Evolutionary conservation across 441 rosid species (phyloP), one percentile per base, ranked within the genome.

Genomic region (Kokia cookei): DNA sequence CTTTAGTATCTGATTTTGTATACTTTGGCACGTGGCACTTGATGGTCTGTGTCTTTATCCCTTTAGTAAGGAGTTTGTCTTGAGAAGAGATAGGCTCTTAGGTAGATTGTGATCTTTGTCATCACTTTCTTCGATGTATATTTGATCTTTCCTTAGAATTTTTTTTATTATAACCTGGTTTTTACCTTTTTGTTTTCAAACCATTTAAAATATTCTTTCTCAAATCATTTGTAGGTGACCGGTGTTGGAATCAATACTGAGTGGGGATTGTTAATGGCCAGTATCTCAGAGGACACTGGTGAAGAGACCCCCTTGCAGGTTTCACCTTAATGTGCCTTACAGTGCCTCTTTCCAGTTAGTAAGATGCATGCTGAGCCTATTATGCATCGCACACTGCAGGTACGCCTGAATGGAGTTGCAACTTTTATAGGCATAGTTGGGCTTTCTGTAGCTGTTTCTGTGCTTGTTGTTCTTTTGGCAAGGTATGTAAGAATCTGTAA

Each of bases 261-360:
- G 75, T 96, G 99, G 99, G 99, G 98, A 80, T 77, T 96, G 81
- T 78, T 96, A 82, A 96, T 96, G 99, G 98, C 97, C 71, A 96
- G 96, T 76, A 90, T 96, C 79, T 93, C 99, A 51, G 99, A 96
- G 80, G 98, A 96, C 75, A 92, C 91, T 22, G 99, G 99, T 59
- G 98, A 96, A 90, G 99, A 96, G 85, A 96, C 99, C 17, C 99
- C 98, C 12, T 83, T 96, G 86, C 99, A 96, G 98, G 99, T 93
- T 75, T 78, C 50, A 14, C 76, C 78, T 69, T 71, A 50, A 66
- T 77, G 27, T 74, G 11, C 43, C 27, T 9, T 62, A 37, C 64
- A 19, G 12, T 69, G 27, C 22, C 35, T 54, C 47, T 22, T 42
- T 75, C 40, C 32, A 29, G 32, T 51, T 54, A 43, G 3, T 1